Evolutionary conservation across 371 early-diverging fungal genomes (phyloP).

Genomic region (Mucor mucedo): DNA sequence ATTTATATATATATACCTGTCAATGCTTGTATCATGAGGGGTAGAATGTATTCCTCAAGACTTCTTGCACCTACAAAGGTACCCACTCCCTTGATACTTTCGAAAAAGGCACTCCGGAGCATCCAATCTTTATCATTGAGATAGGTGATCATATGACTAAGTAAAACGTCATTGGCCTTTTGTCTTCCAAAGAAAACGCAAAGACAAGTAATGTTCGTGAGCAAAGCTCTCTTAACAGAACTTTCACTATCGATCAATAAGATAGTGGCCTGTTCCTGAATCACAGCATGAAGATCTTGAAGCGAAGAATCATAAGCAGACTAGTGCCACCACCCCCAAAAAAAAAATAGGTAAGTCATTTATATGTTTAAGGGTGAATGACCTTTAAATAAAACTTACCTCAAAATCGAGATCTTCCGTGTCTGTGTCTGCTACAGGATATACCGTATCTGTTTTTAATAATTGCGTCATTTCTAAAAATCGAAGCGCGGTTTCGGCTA

Average conservation of each 20-base stretch:
- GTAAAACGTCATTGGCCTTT: constrained; percentile 81
- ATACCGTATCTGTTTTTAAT: constrained; percentile 62
- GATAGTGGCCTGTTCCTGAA: constrained; percentile 75
- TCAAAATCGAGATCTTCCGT: constrained; percentile 63
- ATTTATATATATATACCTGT: constrained; percentile 58
- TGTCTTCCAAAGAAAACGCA: constrained; percentile 87
- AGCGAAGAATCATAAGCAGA: constrained; percentile 76
- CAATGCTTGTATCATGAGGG: constrained; percentile 91
- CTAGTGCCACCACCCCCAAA: constrained; percentile 29
- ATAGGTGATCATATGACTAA: constrained; percentile 94
- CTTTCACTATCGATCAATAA: constrained; percentile 76
- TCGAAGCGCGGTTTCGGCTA: constrained; percentile 79
- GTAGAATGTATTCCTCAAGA: constrained; percentile 90
- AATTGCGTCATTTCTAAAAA: constrained; percentile 78
- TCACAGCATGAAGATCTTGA: constrained; percentile 71
- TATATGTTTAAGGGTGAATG: too few species aligned
- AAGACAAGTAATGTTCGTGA: constrained; percentile 77
- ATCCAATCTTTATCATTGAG: constrained; percentile 93
- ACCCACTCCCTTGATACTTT: constrained; percentile 88
- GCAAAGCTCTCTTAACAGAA: constrained; percentile 76
- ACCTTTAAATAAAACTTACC: constrained; percentile 28
- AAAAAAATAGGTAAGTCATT: not conserved
- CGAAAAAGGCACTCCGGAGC: constrained; percentile 86
- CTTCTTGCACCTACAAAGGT: constrained; percentile 85
- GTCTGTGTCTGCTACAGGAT: constrained; percentile 59